Evolutionary conservation across 148 eudicot genomes (phyloP).

Genomic region (Polygonum aviculare): DNA sequence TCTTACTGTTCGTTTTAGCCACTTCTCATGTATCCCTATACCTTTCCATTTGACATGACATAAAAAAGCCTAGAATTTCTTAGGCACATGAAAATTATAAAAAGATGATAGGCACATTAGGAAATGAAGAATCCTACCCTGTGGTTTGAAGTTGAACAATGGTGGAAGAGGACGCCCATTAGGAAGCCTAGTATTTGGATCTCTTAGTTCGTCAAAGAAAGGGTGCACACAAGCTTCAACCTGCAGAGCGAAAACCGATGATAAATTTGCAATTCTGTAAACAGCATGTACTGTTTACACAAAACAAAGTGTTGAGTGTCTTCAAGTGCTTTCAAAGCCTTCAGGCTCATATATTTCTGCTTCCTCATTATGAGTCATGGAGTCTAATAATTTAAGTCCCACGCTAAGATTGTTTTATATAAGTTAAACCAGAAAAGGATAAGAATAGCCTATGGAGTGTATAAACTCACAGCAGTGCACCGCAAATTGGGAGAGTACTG

Average conservation of each 20-base stretch:
- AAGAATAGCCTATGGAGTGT: background rate
- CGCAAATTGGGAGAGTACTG: constrained; percentile 97
- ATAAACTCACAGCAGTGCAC: constrained; percentile 92
- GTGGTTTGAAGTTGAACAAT: constrained; percentile 80
- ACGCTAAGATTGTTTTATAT: background rate
- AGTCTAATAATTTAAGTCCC: background rate
- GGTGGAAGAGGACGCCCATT: constrained; percentile 99
- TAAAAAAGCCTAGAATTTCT: background rate
- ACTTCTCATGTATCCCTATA: background rate
- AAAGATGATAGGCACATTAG: background rate
- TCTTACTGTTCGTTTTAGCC: background rate
- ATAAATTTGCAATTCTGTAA: background rate
- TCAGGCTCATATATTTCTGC: background rate
- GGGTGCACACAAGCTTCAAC: constrained; percentile 99
- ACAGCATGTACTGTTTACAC: background rate
- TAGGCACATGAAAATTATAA: background rate
- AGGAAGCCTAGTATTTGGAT: constrained; percentile 86
- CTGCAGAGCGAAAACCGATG: constrained; percentile 28
- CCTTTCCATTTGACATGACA: background rate
- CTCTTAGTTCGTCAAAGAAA: constrained; percentile 94
- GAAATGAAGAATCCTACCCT: constrained; percentile 34
- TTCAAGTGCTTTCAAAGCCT: background rate
- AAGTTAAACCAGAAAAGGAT: background rate
- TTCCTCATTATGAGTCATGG: background rate
- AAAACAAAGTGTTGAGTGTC: background rate